phyloP scores from a whole-genome alignment of 2,329 filamentous ascomycete genomes.

The Epichloe festucae region DNA sequence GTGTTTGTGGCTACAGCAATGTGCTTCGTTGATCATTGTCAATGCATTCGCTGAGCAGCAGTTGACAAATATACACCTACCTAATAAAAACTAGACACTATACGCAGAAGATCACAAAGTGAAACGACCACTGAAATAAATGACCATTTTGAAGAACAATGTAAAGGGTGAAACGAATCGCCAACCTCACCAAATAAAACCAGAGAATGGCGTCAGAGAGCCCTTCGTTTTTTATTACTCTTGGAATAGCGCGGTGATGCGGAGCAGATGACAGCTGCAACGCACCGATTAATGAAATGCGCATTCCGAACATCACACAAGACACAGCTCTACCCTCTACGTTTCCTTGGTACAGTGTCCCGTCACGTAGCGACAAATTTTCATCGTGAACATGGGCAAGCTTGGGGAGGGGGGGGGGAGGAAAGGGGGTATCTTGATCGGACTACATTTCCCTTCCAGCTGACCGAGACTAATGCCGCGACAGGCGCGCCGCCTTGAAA shows the following conservation, averaged over 20 bases:
- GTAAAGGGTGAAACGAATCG: conserved; percentile 54
- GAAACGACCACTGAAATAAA: too few species aligned
- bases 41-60: too few species aligned
- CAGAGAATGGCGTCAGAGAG: conserved; percentile 44
- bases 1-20: too few species aligned
- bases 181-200: conserved; percentile 31
- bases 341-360: neutral
- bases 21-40: too few species aligned
- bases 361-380: neutral
- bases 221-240: conserved; percentile 34
- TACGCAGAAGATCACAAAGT: too few species aligned
- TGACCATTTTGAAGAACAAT: conserved; percentile 16
- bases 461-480: conserved; percentile 28
- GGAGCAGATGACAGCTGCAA: conserved; percentile 42
- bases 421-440: neutral
- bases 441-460: neutral
- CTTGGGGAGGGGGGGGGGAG: too few species aligned
- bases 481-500: conserved; percentile 59
- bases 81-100: too few species aligned
- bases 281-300: conserved; percentile 36
- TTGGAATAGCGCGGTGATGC: conserved; percentile 44
- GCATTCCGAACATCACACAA: conserved; percentile 13
- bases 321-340: conserved; percentile 5
- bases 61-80: too few species aligned
- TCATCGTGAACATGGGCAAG: neutral